phyloP scores from a whole-genome alignment of 257 asterid species.

The Solanum virginianum region DNA sequence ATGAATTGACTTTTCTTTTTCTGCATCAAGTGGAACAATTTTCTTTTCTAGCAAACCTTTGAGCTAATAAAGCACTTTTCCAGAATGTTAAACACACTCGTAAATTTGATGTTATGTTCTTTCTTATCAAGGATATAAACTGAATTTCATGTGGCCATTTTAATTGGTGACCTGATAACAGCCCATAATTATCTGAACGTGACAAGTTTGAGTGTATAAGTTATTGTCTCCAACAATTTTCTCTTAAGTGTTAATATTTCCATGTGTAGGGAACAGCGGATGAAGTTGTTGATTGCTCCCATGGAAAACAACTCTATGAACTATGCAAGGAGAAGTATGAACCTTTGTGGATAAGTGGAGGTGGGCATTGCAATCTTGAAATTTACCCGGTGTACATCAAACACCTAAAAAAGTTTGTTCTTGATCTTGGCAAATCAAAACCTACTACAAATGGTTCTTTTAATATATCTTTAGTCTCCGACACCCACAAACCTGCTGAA shows the following conservation, averaged over 20 bases:
- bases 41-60: not conserved
- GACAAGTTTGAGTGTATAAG: constrained; percentile 6
- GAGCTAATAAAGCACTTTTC: not conserved
- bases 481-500: constrained; percentile 31
- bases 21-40: not conserved
- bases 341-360: constrained; percentile 84
- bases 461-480: constrained; percentile 23
- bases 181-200: not conserved
- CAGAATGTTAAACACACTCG: not conserved
- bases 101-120: not conserved
- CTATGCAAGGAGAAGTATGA: constrained; percentile 80
- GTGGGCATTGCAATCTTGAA: constrained; percentile 98
- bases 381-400: constrained; percentile 81
- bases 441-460: constrained; percentile 35
- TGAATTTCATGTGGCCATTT: not conserved
- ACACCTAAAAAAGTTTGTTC: constrained; percentile 66
- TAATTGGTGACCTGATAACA: no score
- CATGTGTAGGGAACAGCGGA: constrained; percentile 72
- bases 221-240: not conserved
- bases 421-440: constrained; percentile 61
- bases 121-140: not conserved
- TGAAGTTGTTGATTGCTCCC: constrained; percentile 88
- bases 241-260: not conserved
- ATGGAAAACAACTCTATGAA: constrained; percentile 84
- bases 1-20: not conserved